Evolutionary conservation across 1,139 yeast species (phyloP).

Genomic region (Debaryomyces nepalensis): DNA sequence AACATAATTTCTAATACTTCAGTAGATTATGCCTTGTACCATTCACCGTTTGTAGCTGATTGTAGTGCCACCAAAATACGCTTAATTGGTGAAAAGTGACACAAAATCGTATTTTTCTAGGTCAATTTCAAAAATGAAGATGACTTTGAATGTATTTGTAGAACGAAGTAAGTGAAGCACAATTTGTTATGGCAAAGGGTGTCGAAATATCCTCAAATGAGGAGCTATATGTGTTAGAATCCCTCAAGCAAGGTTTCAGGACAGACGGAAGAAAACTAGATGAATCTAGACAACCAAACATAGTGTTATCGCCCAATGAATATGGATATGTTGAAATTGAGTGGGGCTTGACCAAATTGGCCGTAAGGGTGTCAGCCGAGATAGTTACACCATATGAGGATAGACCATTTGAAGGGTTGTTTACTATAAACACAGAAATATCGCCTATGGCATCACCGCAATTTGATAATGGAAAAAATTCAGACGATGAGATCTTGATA

Average conservation of each 20-base stretch:
- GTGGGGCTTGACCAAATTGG: conserved; percentile 75
- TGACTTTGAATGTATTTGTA: conserved; percentile 1
- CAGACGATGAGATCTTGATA: conserved; percentile 79
- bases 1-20: conserved; percentile 4
- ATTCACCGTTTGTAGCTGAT: neutral
- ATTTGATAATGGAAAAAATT: conserved; percentile 73
- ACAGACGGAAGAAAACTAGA: conserved; percentile 70
- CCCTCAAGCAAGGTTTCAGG: conserved; percentile 66
- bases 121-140: conserved; percentile 7
- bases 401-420: conserved; percentile 91
- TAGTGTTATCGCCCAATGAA: conserved; percentile 63
- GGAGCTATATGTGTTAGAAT: conserved; percentile 60
- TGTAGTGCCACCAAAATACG: conserved; percentile 11
- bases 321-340: conserved; percentile 81
- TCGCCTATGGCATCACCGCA: conserved; percentile 88
- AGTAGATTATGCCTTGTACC: neutral
- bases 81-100: conserved; percentile 3
- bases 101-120: conserved; percentile 7
- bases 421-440: conserved; percentile 81
- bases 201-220: conserved; percentile 72
- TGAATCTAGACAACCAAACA: conserved; percentile 65
- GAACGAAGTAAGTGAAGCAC: neutral
- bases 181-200: conserved; percentile 50
- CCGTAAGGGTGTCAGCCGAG: conserved; percentile 78
- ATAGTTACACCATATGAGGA: conserved; percentile 87